phyloP scores from a whole-genome alignment of 164 flowering plant species.

The Kingdonia uniflora region DNA sequence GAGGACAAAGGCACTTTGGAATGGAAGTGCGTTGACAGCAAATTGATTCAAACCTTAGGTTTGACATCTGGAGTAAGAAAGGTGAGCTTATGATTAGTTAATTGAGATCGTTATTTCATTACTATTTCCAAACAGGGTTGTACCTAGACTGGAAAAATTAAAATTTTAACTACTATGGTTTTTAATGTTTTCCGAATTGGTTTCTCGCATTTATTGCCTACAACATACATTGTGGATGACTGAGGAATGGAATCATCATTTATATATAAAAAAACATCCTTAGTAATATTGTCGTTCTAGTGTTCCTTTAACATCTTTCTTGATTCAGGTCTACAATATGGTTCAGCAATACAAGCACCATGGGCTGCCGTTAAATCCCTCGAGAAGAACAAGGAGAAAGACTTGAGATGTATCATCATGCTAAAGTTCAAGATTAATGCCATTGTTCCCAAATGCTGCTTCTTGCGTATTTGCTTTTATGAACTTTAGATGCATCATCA shows the following conservation, averaged over 20 bases:
- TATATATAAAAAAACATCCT: too few relatives aligned
- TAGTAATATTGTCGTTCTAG: not conserved
- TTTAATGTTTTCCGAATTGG: not conserved
- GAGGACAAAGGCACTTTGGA: slow-evolving; percentile 16
- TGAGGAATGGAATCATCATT: too few relatives aligned
- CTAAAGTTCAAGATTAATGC: too few relatives aligned
- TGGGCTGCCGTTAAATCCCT: not conserved
- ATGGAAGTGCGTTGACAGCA: slow-evolving; percentile 54
- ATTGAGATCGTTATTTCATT: not conserved
- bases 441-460: too few relatives aligned
- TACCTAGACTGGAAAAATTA: not conserved
- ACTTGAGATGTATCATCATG: not conserved
- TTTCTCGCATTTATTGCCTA: not conserved
- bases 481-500: too few relatives aligned
- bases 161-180: not conserved
- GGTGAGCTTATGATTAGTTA: slow-evolving; percentile 28
- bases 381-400: slow-evolving; percentile 11
- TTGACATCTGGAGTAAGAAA: slow-evolving; percentile 92
- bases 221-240: not conserved
- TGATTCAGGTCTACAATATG: slow-evolving; percentile 61
- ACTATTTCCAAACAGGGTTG: not conserved
- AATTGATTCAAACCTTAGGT: slow-evolving; percentile 61
- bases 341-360: slow-evolving; percentile 44
- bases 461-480: too few relatives aligned
- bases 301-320: not conserved